phyloP scores from a whole-genome alignment of 371 early-diverging fungal genomes.

The Choanephora cucurbitarum region DNA sequence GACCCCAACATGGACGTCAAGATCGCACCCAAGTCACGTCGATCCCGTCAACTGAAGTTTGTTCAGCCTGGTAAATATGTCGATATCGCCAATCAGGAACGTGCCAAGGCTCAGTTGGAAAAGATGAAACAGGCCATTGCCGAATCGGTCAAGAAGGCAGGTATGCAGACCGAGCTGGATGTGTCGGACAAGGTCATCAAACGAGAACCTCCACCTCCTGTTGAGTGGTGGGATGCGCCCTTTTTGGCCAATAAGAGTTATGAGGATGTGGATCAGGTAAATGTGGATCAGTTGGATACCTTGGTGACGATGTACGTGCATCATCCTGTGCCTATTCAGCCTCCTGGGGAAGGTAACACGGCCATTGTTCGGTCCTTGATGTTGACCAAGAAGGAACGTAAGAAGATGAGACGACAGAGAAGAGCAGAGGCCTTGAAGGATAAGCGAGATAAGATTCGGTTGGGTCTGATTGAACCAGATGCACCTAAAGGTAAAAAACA shows the following conservation, averaged over 20 bases:
- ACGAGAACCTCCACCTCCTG: slow-evolving; percentile 76
- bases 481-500: slow-evolving; percentile 85
- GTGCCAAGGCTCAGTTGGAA: slow-evolving; percentile 80
- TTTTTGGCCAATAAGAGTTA: slow-evolving; percentile 76
- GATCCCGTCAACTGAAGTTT: slow-evolving; percentile 71
- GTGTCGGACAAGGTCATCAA: slow-evolving; percentile 70
- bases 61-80: slow-evolving; percentile 82
- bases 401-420: slow-evolving; percentile 89
- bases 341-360: slow-evolving; percentile 67
- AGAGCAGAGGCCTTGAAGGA: slow-evolving; percentile 88
- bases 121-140: slow-evolving; percentile 85
- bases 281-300: slow-evolving; percentile 47
- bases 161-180: slow-evolving; percentile 84
- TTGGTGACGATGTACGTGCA: slow-evolving; percentile 84
- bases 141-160: slow-evolving; percentile 77
- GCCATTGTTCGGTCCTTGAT: slow-evolving; percentile 78
- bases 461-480: slow-evolving; percentile 93
- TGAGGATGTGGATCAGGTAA: slow-evolving; percentile 53
- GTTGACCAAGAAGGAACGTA: slow-evolving; percentile 91
- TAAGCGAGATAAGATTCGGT: slow-evolving; percentile 90
- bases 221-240: slow-evolving; percentile 97
- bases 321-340: slow-evolving; percentile 90
- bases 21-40: slow-evolving; percentile 56
- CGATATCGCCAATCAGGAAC: slow-evolving; percentile 76
- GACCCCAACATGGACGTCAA: slow-evolving; percentile 66